Percentiles rank a stretch among this genome's conserved stretches.
Evolutionary conservation across 2,329 filamentous ascomycete species (phyloP).

Genomic region (Trichoderma endophyticum): DNA sequence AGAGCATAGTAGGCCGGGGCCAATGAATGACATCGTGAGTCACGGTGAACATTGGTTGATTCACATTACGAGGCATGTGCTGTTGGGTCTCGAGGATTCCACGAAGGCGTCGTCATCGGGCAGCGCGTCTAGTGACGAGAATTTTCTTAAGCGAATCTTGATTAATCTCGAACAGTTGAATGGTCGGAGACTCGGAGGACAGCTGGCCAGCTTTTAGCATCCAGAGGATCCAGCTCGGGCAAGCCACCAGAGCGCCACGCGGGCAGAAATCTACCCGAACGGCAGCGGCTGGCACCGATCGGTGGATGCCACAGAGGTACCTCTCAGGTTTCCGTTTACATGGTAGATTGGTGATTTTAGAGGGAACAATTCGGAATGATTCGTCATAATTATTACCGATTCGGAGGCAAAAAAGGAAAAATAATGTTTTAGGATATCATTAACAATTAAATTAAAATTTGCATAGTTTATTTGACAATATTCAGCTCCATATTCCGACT

Average conservation of each 20-base stretch:
- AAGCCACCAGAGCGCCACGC: conserved; percentile 5
- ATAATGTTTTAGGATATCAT: too few species aligned
- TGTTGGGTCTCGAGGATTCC: not conserved
- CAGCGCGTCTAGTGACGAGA: not conserved
- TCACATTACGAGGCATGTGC: not conserved
- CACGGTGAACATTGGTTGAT: not conserved
- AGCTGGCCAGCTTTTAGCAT: not conserved
- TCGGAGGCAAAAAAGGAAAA: not conserved
- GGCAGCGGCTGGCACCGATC: not conserved
- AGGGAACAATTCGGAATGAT: not conserved
- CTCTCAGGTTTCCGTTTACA: not conserved
- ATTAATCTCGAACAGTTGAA: not conserved
- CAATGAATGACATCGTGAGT: not conserved
- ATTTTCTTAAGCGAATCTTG: not conserved
- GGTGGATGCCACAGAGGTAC: not conserved
- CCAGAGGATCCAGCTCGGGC: not conserved
- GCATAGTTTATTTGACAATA: not conserved
- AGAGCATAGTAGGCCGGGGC: not conserved
- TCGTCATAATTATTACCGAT: not conserved
- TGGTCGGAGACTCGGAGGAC: not conserved
- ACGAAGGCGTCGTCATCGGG: not conserved
- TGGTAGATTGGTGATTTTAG: too few species aligned
- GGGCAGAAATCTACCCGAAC: conserved; percentile 7
- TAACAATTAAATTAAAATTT: too few species aligned
- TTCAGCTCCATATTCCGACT: not conserved